phyloP scores from a whole-genome alignment of 768 basidiomycete species.

The Mycena venus region DNA sequence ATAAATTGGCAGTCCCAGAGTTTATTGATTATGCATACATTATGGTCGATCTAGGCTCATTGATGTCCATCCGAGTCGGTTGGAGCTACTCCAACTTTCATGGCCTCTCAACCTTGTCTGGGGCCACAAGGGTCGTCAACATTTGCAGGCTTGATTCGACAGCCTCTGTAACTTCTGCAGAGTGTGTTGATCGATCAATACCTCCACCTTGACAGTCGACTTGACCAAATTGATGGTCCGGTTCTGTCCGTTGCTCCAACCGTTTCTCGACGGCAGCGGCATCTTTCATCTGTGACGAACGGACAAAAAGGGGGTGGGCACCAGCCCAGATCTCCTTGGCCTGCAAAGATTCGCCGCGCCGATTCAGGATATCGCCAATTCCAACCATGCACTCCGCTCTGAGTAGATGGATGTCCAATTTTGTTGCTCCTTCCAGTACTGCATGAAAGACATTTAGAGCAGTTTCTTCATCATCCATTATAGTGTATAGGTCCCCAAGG shows the following conservation, averaged over 20 bases:
- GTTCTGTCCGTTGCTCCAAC: background rate
- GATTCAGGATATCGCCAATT: background rate
- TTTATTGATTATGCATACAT: background rate
- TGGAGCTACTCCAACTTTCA: background rate
- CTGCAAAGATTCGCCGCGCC: background rate
- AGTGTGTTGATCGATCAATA: background rate
- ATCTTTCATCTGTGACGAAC: background rate
- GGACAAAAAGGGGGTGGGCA: background rate
- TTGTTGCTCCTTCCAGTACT: background rate
- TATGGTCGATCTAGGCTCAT: background rate
- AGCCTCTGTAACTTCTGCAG: background rate
- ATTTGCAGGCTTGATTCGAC: background rate
- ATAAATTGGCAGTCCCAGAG: background rate
- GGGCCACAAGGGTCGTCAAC: background rate
- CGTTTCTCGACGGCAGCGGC: background rate
- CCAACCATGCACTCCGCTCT: background rate
- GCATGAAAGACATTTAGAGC: background rate
- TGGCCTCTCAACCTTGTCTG: background rate
- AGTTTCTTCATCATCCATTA: background rate
- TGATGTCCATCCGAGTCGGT: background rate
- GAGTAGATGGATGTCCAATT: background rate
- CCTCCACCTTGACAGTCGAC: background rate
- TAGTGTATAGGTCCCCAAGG: background rate
- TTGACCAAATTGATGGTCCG: background rate
- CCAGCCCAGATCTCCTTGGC: background rate